These are phyloP conservation scores for Ascosphaera pollenicola DNA, from an alignment of 2,329 filamentous ascomycete species.

Conservation along the genomic window DNA sequence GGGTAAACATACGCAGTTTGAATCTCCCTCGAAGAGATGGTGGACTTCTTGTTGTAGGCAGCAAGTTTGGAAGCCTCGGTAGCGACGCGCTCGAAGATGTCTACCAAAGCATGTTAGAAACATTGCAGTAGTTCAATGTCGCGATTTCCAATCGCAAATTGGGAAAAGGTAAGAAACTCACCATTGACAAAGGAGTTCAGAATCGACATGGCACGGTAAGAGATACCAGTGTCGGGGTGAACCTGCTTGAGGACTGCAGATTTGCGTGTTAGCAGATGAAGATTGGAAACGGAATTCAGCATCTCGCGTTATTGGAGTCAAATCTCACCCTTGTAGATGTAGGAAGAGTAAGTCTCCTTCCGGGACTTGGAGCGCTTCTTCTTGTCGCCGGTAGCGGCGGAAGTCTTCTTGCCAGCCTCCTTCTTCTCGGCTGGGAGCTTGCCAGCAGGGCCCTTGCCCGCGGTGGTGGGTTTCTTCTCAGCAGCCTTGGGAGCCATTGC, in stretches of 20 bases:
- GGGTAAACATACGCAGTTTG: conserved; percentile 56
- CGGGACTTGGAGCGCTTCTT: conserved; percentile 99
- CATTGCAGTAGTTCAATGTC: too few species aligned
- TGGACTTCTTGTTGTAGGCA: conserved; percentile 99
- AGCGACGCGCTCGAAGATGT: conserved; percentile 98
- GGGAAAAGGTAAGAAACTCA: conserved; percentile 23
- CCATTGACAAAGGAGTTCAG: conserved; percentile 99
- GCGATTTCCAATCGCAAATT: too few species aligned
- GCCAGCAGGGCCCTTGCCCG: conserved; percentile 70
- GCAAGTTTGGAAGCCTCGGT: conserved; percentile 98
- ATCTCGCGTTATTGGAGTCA: conserved; percentile 1
- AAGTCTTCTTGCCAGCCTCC: conserved; percentile 99
- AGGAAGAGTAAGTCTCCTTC: conserved; percentile 99
- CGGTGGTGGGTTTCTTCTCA: conserved; percentile 89
- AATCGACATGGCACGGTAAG: conserved; percentile 99
- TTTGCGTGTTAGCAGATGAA: conserved; percentile 5
- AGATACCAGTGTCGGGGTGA: conserved; percentile 99
- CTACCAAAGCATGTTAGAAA: conserved; percentile 21
- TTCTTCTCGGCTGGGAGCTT: conserved; percentile 91
- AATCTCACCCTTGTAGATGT: conserved; percentile 96
- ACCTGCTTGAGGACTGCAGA: conserved; percentile 92
- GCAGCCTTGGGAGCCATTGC: conserved; percentile 92
- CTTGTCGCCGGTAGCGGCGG: conserved; percentile 76
- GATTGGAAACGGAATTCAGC: conserved; percentile 6
- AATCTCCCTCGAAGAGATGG: conserved; percentile 97